A percentile compares a stretch with the other conserved stretches of the same genome.
Conservation (phyloP, 495 filamentous ascomycete species). For the Poronia punctata region DNA sequence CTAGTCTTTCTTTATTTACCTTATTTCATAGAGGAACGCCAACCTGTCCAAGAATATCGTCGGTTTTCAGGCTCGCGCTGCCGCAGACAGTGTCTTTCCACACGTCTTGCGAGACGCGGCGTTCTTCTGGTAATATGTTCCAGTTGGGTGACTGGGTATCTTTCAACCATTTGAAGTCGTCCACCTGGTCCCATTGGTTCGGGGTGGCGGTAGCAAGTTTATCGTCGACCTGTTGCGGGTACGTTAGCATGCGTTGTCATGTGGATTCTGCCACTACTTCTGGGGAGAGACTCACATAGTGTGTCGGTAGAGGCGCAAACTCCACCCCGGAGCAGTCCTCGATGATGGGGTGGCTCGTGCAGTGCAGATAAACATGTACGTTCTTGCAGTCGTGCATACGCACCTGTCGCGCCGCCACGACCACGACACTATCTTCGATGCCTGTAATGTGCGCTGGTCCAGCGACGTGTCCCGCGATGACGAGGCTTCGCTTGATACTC, state of each 20-base stretch:
- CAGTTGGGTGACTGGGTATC: slow-evolving; percentile 82
- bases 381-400: slow-evolving; percentile 81
- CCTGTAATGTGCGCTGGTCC: slow-evolving; percentile 78
- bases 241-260: neutral
- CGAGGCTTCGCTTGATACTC: slow-evolving; percentile 56
- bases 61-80: slow-evolving; percentile 51
- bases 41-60: slow-evolving; percentile 60
- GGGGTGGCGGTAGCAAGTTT: slow-evolving; percentile 20
- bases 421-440: slow-evolving; percentile 64
- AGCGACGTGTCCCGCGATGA: slow-evolving; percentile 69
- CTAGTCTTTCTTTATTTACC: neutral
- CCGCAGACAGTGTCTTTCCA: slow-evolving; percentile 68
- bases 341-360: slow-evolving; percentile 81
- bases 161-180: slow-evolving; percentile 98
- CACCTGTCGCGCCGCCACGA: slow-evolving; percentile 74
- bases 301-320: slow-evolving; percentile 67
- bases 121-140: slow-evolving; percentile 55
- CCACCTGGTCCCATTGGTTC: slow-evolving; percentile 81
- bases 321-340: slow-evolving; percentile 75
- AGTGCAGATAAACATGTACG: slow-evolving; percentile 76
- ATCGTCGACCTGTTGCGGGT: slow-evolving; percentile 25
- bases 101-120: slow-evolving; percentile 53
- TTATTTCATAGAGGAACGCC: slow-evolving; percentile 20
- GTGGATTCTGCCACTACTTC: neutral
- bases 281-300: slow-evolving; percentile 50